These are phyloP conservation scores for Kwoniella pini DNA, from an alignment of 768 basidiomycete genomes.

Conservation along the genomic window DNA sequence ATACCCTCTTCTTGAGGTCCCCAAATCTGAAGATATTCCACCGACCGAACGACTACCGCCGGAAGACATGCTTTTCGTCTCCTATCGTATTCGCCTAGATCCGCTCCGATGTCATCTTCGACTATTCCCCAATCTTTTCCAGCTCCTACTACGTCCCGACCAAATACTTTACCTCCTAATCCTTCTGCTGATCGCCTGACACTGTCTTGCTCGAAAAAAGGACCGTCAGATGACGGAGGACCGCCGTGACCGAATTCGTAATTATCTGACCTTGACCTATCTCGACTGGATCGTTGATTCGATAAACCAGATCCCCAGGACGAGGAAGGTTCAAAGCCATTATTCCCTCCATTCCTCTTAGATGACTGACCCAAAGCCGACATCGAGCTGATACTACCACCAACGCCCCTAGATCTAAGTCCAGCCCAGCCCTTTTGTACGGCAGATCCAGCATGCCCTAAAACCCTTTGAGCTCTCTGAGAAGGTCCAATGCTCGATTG, in stretches of 20 bases:
- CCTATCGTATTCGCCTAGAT: conserved; percentile 21
- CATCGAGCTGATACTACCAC: conserved; percentile 38
- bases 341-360: neutral
- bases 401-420: conserved; percentile 38
- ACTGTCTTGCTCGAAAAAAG: conserved; percentile 28
- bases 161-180: conserved; percentile 40
- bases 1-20: conserved; percentile 54
- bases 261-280: conserved; percentile 26
- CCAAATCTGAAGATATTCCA: conserved; percentile 52
- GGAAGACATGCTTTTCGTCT: conserved; percentile 41
- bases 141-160: conserved; percentile 38
- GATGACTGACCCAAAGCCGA: conserved; percentile 24
- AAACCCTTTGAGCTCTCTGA: conserved; percentile 38
- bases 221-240: conserved; percentile 27
- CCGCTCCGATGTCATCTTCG: conserved; percentile 22
- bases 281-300: conserved; percentile 17
- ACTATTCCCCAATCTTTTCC: conserved; percentile 37
- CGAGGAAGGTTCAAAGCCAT: conserved; percentile 1
- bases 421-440: conserved; percentile 50
- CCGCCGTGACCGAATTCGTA: conserved; percentile 17
- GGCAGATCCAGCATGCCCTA: conserved; percentile 45
- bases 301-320: conserved; percentile 28
- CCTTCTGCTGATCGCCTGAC: conserved; percentile 23
- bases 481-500: conserved; percentile 11
- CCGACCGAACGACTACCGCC: conserved; percentile 44